Evolutionary conservation across 2,329 filamentous ascomycete species (phyloP), one percentile per base, ranked within the genome.

Genomic region (Aureobasidium lini): DNA sequence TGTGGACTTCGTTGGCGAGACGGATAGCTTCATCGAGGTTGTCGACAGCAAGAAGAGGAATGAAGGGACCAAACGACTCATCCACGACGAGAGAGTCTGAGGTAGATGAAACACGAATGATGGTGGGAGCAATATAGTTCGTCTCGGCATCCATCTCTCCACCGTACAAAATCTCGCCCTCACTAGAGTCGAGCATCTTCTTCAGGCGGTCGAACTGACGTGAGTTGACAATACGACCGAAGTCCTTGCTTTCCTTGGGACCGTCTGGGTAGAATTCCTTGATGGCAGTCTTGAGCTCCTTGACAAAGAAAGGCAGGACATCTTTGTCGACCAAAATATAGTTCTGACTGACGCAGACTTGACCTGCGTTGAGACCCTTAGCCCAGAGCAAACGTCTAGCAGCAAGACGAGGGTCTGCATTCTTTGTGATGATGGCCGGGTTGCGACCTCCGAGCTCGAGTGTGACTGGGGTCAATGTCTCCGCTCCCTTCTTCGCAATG

Each of bases 41-140:
- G 64, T 90, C 82, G 59, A 90, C 87, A 0, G 90, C 82, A 57
- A 95, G 76, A 63, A 97, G 84, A 63, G 89, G 86, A 65, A 95
- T 90, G 61, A 96, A 80, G n/a, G 94, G 94, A 6, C 93, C 94
- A 70, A 99, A 99, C 44, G 86, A 90, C 76, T 99, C 94, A 63
- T 95, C 84, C 28, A 77, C 76, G 69, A 96, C 82, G 73, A 96
- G 83, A 7, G 86, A 81, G 74, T 96, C 93, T 50, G 92, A 81
- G 15, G 82, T 70, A 62, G 84, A 85, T 64, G 89, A 80, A 39
- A 96, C 87, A 62, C 90, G 81, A n/a, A 99, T 85, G n/a, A 93
- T 85, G 0, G 94, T 99, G 0, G 92, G 90, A 71, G 93, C 90
- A 66, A 99, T 94, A 74, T 88, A 96, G 52, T 88, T 84, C 34